phyloP scores from a whole-genome alignment of 108 stramenopile species.

The Phaeodactylum tricornutum region DNA sequence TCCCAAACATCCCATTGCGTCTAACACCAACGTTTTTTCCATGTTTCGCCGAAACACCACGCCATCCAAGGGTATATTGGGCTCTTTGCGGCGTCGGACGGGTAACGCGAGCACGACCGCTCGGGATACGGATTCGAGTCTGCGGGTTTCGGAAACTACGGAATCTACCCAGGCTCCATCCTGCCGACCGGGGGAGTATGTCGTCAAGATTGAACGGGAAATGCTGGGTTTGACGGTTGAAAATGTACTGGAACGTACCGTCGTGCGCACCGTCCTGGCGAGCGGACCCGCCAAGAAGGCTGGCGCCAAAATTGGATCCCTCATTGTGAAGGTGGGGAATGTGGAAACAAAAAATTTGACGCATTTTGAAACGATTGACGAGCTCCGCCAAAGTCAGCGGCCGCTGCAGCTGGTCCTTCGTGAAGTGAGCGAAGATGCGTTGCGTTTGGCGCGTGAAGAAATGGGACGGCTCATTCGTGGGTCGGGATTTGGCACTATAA shows the following conservation, averaged over 20 bases:
- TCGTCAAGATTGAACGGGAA: slow-evolving; percentile 65
- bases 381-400: slow-evolving; percentile 71
- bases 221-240: slow-evolving; percentile 87
- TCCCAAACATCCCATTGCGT: neutral
- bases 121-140: neutral
- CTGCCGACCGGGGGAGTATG: slow-evolving; percentile 39
- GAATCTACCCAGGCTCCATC: neutral
- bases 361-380: slow-evolving; percentile 88
- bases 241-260: slow-evolving; percentile 83
- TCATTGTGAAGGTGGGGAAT: slow-evolving; percentile 77
- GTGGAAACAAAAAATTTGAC: slow-evolving; percentile 75
- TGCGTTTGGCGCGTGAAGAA: slow-evolving; percentile 67
- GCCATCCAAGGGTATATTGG: neutral
- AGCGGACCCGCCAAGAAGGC: slow-evolving; percentile 77
- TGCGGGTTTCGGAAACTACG: neutral
- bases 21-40: neutral
- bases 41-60: neutral
- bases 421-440: slow-evolving; percentile 45
- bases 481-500: slow-evolving; percentile 40
- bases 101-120: slow-evolving; percentile 7
- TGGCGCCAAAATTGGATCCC: slow-evolving; percentile 67
- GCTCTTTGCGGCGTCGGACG: neutral
- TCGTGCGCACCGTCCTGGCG: slow-evolving; percentile 73
- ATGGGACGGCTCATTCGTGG: slow-evolving; percentile 81
- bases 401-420: slow-evolving; percentile 68